A percentile compares a stretch with the other conserved stretches of the same genome.
These are phyloP conservation scores for Pleurozium schreberi DNA, from an alignment of 225 moss, liverwort and hornwort species.

Conservation along the genomic window DNA sequence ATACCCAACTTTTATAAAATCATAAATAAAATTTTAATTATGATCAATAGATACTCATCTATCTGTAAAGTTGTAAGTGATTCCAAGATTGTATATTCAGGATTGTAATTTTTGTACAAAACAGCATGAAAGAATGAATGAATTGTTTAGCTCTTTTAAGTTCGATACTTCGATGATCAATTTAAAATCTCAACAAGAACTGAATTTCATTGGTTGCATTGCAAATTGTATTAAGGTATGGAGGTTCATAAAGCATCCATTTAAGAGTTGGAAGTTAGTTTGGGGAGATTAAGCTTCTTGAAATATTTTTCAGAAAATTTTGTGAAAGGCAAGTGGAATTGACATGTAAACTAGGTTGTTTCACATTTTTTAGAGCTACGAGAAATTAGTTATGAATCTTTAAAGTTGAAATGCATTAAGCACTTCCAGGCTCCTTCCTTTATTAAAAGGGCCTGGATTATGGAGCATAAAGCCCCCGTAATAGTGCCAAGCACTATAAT, in stretches of 20 bases:
- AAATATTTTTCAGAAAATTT: background rate
- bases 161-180: background rate
- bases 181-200: too few species aligned
- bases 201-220: background rate
- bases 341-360: rapidly evolving
- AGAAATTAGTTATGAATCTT: background rate
- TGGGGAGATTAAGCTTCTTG: background rate
- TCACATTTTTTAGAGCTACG: background rate
- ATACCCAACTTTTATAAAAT: too few species aligned
- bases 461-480: too few species aligned
- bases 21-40: background rate
- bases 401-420: background rate
- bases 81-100: too few species aligned
- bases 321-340: background rate
- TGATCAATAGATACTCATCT: background rate
- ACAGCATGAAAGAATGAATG: background rate
- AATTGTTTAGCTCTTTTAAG: background rate
- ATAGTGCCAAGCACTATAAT: too few species aligned
- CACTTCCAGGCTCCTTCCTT: too few species aligned
- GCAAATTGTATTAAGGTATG: background rate
- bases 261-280: background rate
- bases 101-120: background rate
- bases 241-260: background rate
- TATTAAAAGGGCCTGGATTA: too few species aligned
- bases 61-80: too few species aligned